Evolutionary conservation across 2,329 filamentous ascomycete species (phyloP), one percentile per base, ranked within the genome.

Genomic region (Diplodia seriata): DNA sequence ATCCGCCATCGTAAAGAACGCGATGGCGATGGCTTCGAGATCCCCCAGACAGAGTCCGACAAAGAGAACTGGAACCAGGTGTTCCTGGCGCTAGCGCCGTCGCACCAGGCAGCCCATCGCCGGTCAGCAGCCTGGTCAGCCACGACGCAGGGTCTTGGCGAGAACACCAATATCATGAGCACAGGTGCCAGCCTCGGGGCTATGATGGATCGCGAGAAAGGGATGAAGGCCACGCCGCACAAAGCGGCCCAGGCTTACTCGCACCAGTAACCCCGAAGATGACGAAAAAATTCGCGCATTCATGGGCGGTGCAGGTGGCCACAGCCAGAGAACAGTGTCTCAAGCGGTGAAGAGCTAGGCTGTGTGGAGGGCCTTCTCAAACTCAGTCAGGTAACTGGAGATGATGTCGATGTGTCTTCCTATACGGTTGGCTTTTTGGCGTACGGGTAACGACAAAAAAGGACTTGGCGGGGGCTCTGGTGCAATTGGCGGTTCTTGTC

Each of bases 351-450:
- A 68, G 94, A 97, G 76, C 84, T 97, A 77, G 93, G 96, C 76
- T 96, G 93, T 75, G 90, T 97, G 56, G 92, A 94, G 66, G 93
- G 93, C n/a, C 80, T 98, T 71, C 79, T 97, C 70, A 94, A 92
- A 62, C 84, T 98, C 55, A 96, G 93, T 74, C 92, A 97, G 94
- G 94, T n/a, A 92, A 92, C 75, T 97, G 94, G 93, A 63, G 66
- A 38, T 68, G 66, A 68, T 40, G 38, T 61, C 20, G 29, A 36
- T 23, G 26, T 23, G 57, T 33, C 40, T 50, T 49, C 8, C 33
- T 62, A 50, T 29, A 15, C 12, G 29, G n/a, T 47, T 14, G 26
- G 18, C 23, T 59, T 33, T 12, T n/a, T 33, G 57, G 57, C 57
- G 57, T n/a, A 50, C 31, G 57, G 40, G 49, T 53, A 53, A 31